Percentiles rank a stretch among this genome's conserved stretches.
These are phyloP conservation scores for Diaporthe citriasiana DNA, from an alignment of 2,329 filamentous ascomycete species.

Conservation along the genomic window DNA sequence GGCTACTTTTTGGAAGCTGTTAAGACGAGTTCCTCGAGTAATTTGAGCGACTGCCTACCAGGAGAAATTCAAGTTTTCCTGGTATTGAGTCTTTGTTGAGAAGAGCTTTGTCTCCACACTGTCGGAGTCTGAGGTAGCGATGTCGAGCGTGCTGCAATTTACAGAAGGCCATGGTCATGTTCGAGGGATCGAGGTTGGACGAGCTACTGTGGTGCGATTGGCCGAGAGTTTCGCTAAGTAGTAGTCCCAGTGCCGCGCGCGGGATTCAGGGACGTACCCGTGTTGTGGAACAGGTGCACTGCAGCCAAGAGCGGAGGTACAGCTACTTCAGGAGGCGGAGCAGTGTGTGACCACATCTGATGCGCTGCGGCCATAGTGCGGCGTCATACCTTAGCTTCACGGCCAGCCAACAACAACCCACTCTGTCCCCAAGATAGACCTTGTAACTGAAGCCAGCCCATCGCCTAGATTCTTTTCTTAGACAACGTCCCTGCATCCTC, in stretches of 20 bases:
- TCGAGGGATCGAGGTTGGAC: slow-evolving; percentile 16
- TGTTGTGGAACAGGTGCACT: slow-evolving; percentile 2
- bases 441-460: not conserved
- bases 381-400: slow-evolving; percentile 40
- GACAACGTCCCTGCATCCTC: not conserved
- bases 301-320: not conserved
- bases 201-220: slow-evolving; percentile 8
- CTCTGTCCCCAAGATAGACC: slow-evolving; percentile 17
- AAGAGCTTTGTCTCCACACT: not conserved
- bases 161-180: slow-evolving; percentile 6
- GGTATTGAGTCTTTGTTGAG: not conserved
- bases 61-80: too few relatives aligned
- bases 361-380: slow-evolving; percentile 38
- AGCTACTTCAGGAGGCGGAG: slow-evolving; percentile 38
- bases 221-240: not conserved
- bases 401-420: slow-evolving; percentile 26
- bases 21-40: not conserved
- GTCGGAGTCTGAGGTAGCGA: not conserved
- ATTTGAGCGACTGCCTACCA: not conserved
- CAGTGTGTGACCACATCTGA: not conserved
- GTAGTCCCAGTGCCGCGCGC: not conserved
- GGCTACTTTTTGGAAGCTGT: not conserved
- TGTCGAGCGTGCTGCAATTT: not conserved
- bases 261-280: slow-evolving; percentile 13
- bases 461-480: not conserved